phyloP scores from a whole-genome alignment of 1,284 basidiomycete genomes.

The Pseudozyma sp. region DNA sequence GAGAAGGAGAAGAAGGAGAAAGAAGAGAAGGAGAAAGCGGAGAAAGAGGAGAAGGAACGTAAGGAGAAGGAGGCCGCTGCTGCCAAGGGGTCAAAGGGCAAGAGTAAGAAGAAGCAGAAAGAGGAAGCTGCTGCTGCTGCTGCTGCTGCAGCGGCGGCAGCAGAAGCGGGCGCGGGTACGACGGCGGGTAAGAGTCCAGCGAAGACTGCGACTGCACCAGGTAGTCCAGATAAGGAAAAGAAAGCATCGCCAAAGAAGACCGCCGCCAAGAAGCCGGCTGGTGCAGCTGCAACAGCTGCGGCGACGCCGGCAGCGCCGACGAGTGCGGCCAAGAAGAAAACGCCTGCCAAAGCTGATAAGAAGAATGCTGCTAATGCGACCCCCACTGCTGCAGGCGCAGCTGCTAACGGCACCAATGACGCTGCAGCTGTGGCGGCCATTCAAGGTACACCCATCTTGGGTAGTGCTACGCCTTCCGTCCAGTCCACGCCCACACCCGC shows the following conservation, averaged over 20 bases:
- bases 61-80: conserved; percentile 51
- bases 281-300: background rate
- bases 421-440: background rate
- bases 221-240: conserved; percentile 46
- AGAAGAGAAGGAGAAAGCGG: conserved; percentile 59
- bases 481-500: conserved; percentile 48
- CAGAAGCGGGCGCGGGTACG: conserved; percentile 22
- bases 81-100: conserved; percentile 34
- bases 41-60: conserved; percentile 49
- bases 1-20: conserved; percentile 44
- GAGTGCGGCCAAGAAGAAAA: conserved; percentile 43
- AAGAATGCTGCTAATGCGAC: conserved; percentile 8
- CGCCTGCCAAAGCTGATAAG: conserved; percentile 41
- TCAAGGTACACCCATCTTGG: conserved; percentile 38
- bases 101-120: conserved; percentile 58
- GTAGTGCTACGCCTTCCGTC: conserved; percentile 40
- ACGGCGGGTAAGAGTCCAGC: conserved; percentile 20
- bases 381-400: background rate
- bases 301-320: conserved; percentile 21
- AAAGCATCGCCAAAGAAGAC: conserved; percentile 46
- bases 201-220: conserved; percentile 20
- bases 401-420: background rate
- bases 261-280: conserved; percentile 41
- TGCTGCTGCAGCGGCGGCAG: conserved; percentile 32
- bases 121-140: conserved; percentile 44